Percentiles rank a stretch among this genome's conserved stretches.
These are phyloP conservation scores for Rhynchosporium agropyri DNA, from an alignment of 2,329 filamentous ascomycete species.

Conservation along the genomic window DNA sequence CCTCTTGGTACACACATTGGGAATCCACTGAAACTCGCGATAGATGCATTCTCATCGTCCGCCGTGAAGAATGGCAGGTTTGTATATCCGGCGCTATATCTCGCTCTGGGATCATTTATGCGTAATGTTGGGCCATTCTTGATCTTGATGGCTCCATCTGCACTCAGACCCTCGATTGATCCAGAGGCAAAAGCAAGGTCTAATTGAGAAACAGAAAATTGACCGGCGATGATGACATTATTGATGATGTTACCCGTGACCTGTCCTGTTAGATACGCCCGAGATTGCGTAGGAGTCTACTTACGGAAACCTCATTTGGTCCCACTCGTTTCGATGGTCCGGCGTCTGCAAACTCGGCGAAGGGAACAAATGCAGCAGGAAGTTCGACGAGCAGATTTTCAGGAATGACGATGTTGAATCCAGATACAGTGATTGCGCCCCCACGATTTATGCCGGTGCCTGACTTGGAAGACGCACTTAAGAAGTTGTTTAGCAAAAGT, in stretches of 20 bases:
- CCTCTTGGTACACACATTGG: slow-evolving; percentile 55
- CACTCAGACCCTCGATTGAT: slow-evolving; percentile 43
- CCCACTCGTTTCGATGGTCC: slow-evolving; percentile 16
- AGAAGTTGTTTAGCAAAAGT: neutral
- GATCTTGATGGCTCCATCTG: slow-evolving; percentile 44
- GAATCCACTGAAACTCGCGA: slow-evolving; percentile 53
- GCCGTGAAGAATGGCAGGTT: slow-evolving; percentile 49
- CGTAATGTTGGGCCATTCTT: slow-evolving; percentile 44
- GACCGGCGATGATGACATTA: slow-evolving; percentile 44
- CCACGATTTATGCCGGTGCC: slow-evolving; percentile 45
- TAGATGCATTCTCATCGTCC: slow-evolving; percentile 52
- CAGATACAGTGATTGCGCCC: slow-evolving; percentile 50
- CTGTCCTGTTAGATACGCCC: neutral
- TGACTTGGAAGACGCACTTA: slow-evolving; percentile 19
- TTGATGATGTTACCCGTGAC: slow-evolving; percentile 47
- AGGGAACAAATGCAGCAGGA: slow-evolving; percentile 50
- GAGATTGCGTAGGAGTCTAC: neutral
- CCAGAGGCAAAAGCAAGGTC: slow-evolving; percentile 44
- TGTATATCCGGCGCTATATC: slow-evolving; percentile 47
- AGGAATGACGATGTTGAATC: slow-evolving; percentile 50
- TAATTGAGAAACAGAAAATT: slow-evolving; percentile 45
- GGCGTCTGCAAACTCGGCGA: slow-evolving; percentile 27
- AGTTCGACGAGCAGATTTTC: slow-evolving; percentile 55
- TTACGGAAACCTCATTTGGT: slow-evolving; percentile 34
- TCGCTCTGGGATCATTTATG: slow-evolving; percentile 51